Base-by-base conservation (phyloP, 768 basidiomycete genomes). In the Suillus subaureus region DNA sequence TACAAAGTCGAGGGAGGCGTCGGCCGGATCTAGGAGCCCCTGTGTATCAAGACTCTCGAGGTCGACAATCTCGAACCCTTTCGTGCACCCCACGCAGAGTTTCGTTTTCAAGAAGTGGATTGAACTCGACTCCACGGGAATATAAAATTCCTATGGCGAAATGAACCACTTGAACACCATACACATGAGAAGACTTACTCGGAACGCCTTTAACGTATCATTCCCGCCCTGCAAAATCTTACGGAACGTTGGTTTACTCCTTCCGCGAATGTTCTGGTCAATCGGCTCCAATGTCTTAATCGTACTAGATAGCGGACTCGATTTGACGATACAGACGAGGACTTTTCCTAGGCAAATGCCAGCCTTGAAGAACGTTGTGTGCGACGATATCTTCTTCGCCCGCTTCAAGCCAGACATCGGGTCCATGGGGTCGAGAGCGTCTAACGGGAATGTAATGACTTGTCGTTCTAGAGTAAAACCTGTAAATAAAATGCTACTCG, bases 11-110 rank as follows among this genome's bases (percentile, higher is more conserved):
- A 99, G 85, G 16, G 90, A 90, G 66, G 87, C 86, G 73, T 99
- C 97, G 13, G 89, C 86, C 0, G 97, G 97, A 78, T 99, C 97
- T 61, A 99, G 83, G 70, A 99, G 77, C 4, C 94, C 94, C 79
- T 99, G 97, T 49, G 97, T 98, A 76, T 99, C 97, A 78, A 99
- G 80, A 66, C 91, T 96, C 77, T 98, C 96, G 45, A 99, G 85
- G 76, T 99, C 97, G 68, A 99, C 94, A 69, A 99, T 98, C 80
- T 99, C 97, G 76, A 99, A 99, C 21, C 97, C 97, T 72, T 94
- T 92, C 12, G 96, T 93, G 74, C 96, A 97, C 1, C 97, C 97
- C 16, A 99, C 94, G 75, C 97, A 99, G 70, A 99, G 86, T 79
- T 92, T 93, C 56, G 97, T 97, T 82, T 97, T 97, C 69, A 99